Evolutionary conservation across 495 filamentous ascomycete genomes (phyloP).

Genomic region (Xylaria nigripes): DNA sequence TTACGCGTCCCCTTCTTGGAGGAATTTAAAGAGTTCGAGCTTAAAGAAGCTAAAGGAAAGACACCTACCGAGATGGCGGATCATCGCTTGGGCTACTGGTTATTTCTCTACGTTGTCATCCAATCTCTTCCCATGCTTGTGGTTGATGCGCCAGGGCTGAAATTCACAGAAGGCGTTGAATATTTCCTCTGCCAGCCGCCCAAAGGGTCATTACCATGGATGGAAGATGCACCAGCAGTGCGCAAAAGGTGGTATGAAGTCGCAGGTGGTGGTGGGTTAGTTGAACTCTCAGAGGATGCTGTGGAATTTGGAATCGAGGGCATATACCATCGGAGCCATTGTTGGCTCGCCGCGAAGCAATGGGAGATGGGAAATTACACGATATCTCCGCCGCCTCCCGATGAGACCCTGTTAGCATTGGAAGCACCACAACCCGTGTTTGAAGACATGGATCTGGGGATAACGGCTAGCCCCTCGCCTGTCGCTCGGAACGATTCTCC

Average conservation of each 20-base stretch:
- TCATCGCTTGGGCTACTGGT: conserved; percentile 78
- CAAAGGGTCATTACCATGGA: conserved; percentile 77
- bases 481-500: conserved; percentile 22
- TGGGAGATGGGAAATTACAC: conserved; percentile 43
- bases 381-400: conserved; percentile 14
- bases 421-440: conserved; percentile 32
- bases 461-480: conserved; percentile 16
- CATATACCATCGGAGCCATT: conserved; percentile 83
- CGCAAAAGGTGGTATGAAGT: conserved; percentile 76
- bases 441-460: conserved; percentile 19
- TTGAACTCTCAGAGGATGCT: conserved; percentile 70
- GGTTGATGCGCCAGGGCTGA: conserved; percentile 73
- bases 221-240: conserved; percentile 55
- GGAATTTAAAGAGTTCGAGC: conserved; percentile 76
- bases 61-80: conserved; percentile 65
- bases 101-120: conserved; percentile 86
- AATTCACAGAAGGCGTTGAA: conserved; percentile 73
- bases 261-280: conserved; percentile 58
- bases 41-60: conserved; percentile 62
- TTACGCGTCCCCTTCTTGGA: conserved; percentile 60
- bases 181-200: conserved; percentile 95
- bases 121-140: conserved; percentile 87
- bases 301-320: conserved; percentile 85
- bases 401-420: conserved; percentile 25
- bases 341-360: conserved; percentile 75